Percentiles rank a stretch among this genome's conserved stretches.
Evolutionary conservation across 805 yeast genomes (phyloP).

Genomic region (Zygoascus tannicola): DNA sequence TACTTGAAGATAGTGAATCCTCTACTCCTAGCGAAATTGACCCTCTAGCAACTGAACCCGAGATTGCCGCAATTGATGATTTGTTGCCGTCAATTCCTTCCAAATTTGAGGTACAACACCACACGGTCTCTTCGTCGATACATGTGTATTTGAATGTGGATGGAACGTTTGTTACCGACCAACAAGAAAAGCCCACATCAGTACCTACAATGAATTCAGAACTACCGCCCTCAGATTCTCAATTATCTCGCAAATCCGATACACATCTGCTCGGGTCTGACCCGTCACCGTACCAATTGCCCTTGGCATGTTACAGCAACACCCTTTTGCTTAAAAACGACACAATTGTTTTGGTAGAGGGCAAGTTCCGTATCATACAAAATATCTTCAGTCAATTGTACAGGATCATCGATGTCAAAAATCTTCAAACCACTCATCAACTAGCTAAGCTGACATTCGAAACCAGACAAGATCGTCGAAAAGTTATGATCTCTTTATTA

Average conservation of each 20-base stretch:
- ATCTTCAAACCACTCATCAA: neutral
- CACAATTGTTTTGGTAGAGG: conserved; percentile 11
- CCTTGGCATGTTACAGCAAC: conserved; percentile 16
- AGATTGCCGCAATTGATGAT: too few species aligned
- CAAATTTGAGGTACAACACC: neutral
- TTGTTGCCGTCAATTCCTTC: neutral
- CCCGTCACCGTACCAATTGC: conserved; percentile 3
- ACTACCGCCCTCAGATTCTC: neutral
- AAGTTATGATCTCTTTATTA: conserved; percentile 12
- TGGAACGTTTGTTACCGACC: too few species aligned
- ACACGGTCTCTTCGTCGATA: neutral
- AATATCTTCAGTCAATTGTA: neutral
- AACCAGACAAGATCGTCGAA: conserved; percentile 11
- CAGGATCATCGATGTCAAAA: neutral
- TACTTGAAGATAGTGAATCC: neutral
- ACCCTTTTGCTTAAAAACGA: conserved; percentile 11
- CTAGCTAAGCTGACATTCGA: conserved; percentile 6
- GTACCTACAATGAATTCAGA: neutral
- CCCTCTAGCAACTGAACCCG: too few species aligned
- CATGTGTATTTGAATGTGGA: neutral
- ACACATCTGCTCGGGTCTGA: conserved; percentile 1
- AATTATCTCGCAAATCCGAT: neutral
- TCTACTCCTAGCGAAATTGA: neutral
- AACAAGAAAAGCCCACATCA: too few species aligned
- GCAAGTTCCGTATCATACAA: conserved; percentile 5